Conservation (phyloP, 2,329 filamentous ascomycete species). For the Fusarium hostae region DNA sequence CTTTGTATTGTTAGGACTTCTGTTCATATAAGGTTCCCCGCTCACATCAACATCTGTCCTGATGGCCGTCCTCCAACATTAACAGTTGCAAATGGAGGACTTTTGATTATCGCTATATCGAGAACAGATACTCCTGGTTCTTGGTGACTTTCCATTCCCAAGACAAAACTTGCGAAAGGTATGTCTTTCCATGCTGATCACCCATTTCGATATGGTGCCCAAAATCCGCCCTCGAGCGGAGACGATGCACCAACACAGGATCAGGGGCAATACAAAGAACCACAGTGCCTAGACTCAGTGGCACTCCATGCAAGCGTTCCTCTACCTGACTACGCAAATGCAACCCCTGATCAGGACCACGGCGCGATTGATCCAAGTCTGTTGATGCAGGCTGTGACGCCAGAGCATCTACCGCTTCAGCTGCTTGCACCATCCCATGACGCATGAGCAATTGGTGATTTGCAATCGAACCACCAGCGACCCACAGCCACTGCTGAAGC, state of each 20-base stretch:
- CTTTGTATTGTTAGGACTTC: not conserved
- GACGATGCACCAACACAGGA: not conserved
- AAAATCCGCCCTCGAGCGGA: not conserved
- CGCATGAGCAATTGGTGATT: conserved; percentile 5
- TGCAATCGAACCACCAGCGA: not conserved
- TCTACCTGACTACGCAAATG: not conserved
- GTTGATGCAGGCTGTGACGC: not conserved
- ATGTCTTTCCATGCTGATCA: not conserved
- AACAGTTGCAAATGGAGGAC: not conserved
- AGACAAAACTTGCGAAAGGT: not conserved
- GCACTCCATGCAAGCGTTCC: not conserved
- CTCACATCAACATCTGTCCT: not conserved
- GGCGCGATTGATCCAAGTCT: not conserved
- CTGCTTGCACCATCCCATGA: not conserved
- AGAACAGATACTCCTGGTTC: not conserved
- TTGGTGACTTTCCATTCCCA: not conserved
- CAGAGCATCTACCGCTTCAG: not conserved
- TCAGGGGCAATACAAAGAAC: not conserved
- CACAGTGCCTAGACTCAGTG: not conserved
- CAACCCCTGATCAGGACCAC: not conserved
- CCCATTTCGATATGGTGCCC: not conserved
- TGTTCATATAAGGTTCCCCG: not conserved
- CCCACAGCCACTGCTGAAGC: not conserved
- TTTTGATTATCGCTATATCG: not conserved
- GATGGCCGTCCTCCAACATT: not conserved